These are phyloP conservation scores for Fusarium nisikadoi DNA, from an alignment of 2,329 filamentous ascomycete genomes.

Conservation along the genomic window DNA sequence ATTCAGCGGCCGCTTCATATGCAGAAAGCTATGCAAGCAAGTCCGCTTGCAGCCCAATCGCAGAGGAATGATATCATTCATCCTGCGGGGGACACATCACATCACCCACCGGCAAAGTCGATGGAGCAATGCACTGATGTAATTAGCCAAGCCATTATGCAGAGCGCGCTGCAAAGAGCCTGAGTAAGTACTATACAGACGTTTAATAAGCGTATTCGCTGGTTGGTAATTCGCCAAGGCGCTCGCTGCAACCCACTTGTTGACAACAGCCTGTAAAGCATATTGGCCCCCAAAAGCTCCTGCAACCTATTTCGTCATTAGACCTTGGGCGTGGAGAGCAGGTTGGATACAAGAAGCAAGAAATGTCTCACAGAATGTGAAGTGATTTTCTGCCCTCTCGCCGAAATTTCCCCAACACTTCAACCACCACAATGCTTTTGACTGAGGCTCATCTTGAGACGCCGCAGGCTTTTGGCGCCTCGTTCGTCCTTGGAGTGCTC, in stretches of 20 bases:
- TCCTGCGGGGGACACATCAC: background rate
- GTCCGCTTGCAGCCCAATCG: background rate
- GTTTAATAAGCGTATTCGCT: background rate
- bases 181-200: background rate
- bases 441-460: background rate
- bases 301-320: background rate
- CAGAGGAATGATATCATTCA: background rate
- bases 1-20: background rate
- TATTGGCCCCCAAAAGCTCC: background rate
- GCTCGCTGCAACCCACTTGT: background rate
- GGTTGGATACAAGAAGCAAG: background rate
- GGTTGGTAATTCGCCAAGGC: background rate
- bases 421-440: background rate
- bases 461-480: background rate
- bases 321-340: fast-evolving
- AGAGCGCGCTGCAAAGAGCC: background rate
- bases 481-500: background rate
- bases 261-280: background rate
- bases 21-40: background rate
- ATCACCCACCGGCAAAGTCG: background rate
- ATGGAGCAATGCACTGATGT: background rate
- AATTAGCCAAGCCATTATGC: background rate
- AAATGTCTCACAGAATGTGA: fast-evolving
- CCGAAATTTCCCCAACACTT: no score
- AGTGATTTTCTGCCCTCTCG: no score